Base-by-base conservation (phyloP, 106 monocot species). In the Vanilla planifolia region DNA sequence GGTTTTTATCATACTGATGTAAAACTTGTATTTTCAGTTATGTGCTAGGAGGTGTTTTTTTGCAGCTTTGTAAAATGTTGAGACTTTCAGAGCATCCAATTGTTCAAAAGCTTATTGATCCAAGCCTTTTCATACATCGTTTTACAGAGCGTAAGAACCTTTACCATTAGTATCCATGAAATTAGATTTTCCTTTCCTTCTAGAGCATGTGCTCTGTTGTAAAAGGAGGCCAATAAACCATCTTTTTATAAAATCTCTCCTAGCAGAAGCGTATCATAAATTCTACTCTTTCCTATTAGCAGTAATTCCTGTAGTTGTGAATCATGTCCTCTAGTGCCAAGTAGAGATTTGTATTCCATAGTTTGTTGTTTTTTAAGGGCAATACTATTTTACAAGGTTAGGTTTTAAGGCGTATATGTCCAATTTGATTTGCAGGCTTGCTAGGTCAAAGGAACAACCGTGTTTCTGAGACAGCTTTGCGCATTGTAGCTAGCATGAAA, bases 11-110 rank as follows among this genome's bases (percentile, higher is more conserved):
- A 29, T 33, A 25, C 61, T 82, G 46, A 71, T 70, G 8, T 74
- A 39, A 28, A 61, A 60, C 63, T 19, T 65, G n/a, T 71, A 11
- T 89, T 21, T 80, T 74, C 91, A 96, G 96, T 61, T 96, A 96
- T 82, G 91, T 96, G 24, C 68, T 96, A 69, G 96, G 96, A 73
- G 90, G 91, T 67, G 81, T 96, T 7, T 96, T 91, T 75, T 71
- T 96, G 77, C 91, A 96, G 84, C 79, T 96, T 9, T 91, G 96
- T 66, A 67, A 77, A 72, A 40, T 69, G 37, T 75, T 96, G 23
- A 75, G 61, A 26, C 84, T 96, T 34, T 63, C 68, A 43, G 84
- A 86, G 8, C 96, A 96, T 91, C 91, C 90, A 29, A 73, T 91
- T 65, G 43, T 91, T 70, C 86, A 87, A 52, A 84, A 84, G 28